Base-by-base conservation (phyloP, 192 early-diverging fungal species). In the Coemansia sp. region DNA sequence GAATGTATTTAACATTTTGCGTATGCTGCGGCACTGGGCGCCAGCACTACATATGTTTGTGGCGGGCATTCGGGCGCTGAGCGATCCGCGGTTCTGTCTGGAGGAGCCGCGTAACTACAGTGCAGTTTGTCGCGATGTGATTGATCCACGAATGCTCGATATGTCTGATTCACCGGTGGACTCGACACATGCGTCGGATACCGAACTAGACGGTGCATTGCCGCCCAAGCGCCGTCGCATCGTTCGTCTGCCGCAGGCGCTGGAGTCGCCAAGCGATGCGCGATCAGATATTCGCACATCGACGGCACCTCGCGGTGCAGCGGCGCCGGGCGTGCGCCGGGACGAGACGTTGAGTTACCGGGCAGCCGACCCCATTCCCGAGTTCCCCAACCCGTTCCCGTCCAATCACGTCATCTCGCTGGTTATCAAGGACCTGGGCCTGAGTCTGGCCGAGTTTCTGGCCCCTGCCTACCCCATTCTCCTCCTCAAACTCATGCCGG, bases 361-460 rank as follows among this genome's bases (percentile, higher is more conserved):
- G n/a, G 73, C 73, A 2, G 67, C 67, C 2, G 67, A 75, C 14
- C 65, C 68, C 8, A 65, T 76, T 19, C 65, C 75, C 41, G 75
- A 71, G 60, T 67, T 76, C 53, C 69, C 75, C 39, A 79, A 79
- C 52, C 76, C 76, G 57, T 77, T 68, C 54, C 74, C 74, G 29
- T 56, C 24, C 17, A 62, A 60, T 21, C 69, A 77, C 24, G 51
- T 77, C 22, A 69, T 79, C 9, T 63, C 66, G 51, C 62, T 66
- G 23, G 61, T 79, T 22, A 69, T 73, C 60, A 43, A 43, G 14
- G 65, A 72, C 37, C 38, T 77, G 61, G 75, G 69, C 3, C 62
- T 77, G 32, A 69, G 70, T 21, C 47, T 72, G 41, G 69, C 69
- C 19, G 69, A 67, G 45, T 77, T 77, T 27, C 57, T 77, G 39